Percentiles rank a stretch among this genome's conserved stretches.
phyloP scores from a whole-genome alignment of 345 rosid species.

The Eucalyptus microcorys region DNA sequence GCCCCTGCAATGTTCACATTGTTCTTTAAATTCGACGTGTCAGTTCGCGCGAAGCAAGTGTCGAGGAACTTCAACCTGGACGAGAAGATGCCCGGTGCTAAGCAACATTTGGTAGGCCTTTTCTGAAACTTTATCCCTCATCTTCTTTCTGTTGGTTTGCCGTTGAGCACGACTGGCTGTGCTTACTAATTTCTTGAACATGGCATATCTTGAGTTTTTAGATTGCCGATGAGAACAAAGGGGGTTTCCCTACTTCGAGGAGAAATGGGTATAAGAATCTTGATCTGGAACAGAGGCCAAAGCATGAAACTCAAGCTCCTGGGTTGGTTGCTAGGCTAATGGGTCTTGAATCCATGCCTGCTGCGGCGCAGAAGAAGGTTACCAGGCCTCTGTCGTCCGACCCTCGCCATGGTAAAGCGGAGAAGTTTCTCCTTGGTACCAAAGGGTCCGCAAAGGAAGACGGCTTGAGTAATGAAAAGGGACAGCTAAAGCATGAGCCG shows the following conservation, averaged over 20 bases:
- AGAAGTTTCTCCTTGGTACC: not conserved
- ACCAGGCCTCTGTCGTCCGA: slow-evolving; percentile 22
- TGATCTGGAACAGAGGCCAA: slow-evolving; percentile 26
- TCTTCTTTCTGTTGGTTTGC: not conserved
- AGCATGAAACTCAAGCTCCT: slow-evolving; percentile 46
- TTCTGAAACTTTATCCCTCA: not conserved
- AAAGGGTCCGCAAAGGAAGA: not conserved
- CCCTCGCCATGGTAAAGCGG: slow-evolving; percentile 11
- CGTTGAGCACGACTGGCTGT: not conserved
- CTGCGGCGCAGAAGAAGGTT: slow-evolving; percentile 37
- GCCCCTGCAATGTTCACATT: not conserved
- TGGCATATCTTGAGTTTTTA: slow-evolving; percentile 5
- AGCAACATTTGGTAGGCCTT: slow-evolving; percentile 45
- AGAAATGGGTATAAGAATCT: slow-evolving; percentile 16
- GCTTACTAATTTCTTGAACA: not conserved
- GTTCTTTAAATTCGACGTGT: not conserved
- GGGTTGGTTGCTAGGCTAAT: slow-evolving; percentile 87
- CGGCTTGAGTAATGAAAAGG: slow-evolving; percentile 16
- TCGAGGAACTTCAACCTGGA: slow-evolving; percentile 59
- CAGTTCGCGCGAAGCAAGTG: slow-evolving; percentile 46
- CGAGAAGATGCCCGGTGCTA: slow-evolving; percentile 83
- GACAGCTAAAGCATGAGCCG: slow-evolving; percentile 22
- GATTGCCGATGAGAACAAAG: slow-evolving; percentile 82
- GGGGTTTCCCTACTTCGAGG: slow-evolving; percentile 49
- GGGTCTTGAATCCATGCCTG: slow-evolving; percentile 92